Percentiles rank a stretch among this genome's conserved stretches.
Evolutionary conservation across 2,329 filamentous ascomycete species (phyloP).

Genomic region (Arthrinium puccinioides): DNA sequence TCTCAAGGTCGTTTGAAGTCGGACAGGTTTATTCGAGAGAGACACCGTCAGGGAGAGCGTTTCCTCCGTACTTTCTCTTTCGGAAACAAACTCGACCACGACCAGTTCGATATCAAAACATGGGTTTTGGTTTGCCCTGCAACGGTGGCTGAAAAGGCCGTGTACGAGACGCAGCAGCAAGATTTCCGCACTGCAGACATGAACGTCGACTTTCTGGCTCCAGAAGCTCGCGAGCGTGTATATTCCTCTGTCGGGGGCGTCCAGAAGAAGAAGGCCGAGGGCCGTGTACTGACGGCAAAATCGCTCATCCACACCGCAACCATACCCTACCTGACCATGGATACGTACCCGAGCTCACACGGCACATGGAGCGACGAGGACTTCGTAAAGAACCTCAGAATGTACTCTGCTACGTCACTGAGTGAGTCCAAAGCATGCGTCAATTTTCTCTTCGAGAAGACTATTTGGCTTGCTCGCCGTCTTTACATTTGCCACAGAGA

Average conservation of each 20-base stretch:
- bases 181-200: conserved; percentile 19
- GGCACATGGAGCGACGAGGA: no score
- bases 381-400: no score
- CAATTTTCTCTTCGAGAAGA: background rate
- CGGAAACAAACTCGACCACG: conserved; percentile 18
- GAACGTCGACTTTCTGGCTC: conserved; percentile 13
- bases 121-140: conserved; percentile 19
- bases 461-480: conserved; percentile 4
- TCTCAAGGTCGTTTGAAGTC: conserved; percentile 26
- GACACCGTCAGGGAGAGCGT: conserved; percentile 23
- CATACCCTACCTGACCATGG: conserved; percentile 1
- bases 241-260: background rate
- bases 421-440: no score
- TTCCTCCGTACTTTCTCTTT: conserved; percentile 24
- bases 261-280: no score
- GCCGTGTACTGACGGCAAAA: conserved; percentile 2
- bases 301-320: conserved; percentile 9
- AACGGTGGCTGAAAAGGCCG: conserved; percentile 12
- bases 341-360: no score
- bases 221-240: conserved; percentile 2
- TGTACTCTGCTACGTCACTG: no score
- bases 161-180: conserved; percentile 22
- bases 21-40: conserved; percentile 22
- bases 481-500: background rate
- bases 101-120: conserved; percentile 11